Evolutionary conservation across 2,329 filamentous ascomycete species (phyloP).

Genomic region (Venturia effusa): DNA sequence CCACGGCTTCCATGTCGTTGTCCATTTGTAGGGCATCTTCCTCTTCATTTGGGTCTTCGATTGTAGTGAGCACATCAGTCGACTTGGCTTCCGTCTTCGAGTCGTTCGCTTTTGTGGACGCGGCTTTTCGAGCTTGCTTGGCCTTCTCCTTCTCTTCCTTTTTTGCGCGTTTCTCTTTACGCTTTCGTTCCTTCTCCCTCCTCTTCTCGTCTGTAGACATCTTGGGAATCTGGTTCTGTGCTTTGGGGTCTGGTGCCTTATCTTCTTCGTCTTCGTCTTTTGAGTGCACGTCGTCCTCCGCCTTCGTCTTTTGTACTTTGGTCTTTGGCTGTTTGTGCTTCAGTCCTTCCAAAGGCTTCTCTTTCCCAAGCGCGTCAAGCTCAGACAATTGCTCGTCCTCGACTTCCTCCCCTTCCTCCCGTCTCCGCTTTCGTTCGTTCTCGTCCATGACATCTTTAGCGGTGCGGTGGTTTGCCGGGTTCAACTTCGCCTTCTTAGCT

Average conservation of each 20-base stretch:
- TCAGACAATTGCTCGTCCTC: constrained; percentile 21
- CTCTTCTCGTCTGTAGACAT: constrained; percentile 16
- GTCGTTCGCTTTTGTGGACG: constrained; percentile 9
- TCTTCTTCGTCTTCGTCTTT: constrained; percentile 16
- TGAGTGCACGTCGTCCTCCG: constrained; percentile 12
- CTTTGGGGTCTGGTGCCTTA: constrained; percentile 15
- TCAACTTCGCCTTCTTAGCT: constrained; percentile 78
- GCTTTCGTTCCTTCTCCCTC: constrained; percentile 31
- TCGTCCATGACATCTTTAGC: constrained; percentile 92
- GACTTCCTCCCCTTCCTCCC: constrained; percentile 44
- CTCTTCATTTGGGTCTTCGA: constrained; percentile 18
- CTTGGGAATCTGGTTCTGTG: background rate
- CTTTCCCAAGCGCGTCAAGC: constrained; percentile 23
- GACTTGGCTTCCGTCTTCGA: constrained; percentile 16
- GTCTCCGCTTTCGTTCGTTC: constrained; percentile 62
- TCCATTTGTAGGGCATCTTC: constrained; percentile 5
- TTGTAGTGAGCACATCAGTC: constrained; percentile 20
- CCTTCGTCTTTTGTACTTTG: constrained; percentile 34
- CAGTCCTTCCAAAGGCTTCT: constrained; percentile 28
- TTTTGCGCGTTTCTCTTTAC: constrained; percentile 27
- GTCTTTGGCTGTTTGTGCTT: constrained; percentile 20
- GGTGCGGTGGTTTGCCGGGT: constrained; percentile 81
- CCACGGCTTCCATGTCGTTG: constrained; percentile 7
- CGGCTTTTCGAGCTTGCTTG: constrained; percentile 20
- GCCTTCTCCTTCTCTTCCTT: constrained; percentile 23